Percentiles rank a stretch among this genome's conserved stretches.
phyloP scores from a whole-genome alignment of 768 basidiomycete genomes.

The Boletus coccyginus region DNA sequence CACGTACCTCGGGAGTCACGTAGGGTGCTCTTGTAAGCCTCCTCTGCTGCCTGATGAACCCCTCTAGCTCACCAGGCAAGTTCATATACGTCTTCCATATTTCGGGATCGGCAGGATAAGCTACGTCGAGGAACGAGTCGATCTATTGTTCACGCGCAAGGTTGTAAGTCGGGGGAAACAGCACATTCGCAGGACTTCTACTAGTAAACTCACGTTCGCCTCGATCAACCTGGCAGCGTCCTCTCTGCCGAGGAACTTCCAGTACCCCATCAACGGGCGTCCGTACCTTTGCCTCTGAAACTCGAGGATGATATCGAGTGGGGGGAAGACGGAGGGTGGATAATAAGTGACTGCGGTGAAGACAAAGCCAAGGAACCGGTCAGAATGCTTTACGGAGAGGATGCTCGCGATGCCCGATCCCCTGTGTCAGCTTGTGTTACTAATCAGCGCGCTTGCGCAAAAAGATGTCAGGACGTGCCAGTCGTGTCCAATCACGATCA shows the following conservation, averaged over 20 bases:
- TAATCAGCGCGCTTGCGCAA: neutral
- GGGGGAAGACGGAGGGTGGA: constrained; percentile 25
- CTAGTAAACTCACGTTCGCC: constrained; percentile 28
- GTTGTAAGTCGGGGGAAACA: neutral
- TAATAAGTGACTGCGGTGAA: constrained; percentile 37
- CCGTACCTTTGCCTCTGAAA: constrained; percentile 29
- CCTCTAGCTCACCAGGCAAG: constrained; percentile 33
- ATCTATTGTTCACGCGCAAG: constrained; percentile 20
- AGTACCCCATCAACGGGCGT: constrained; percentile 42
- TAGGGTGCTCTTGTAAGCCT: constrained; percentile 28
- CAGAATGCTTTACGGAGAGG: constrained; percentile 36
- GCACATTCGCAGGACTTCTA: no score
- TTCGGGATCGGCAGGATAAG: constrained; percentile 34
- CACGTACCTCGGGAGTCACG: constrained; percentile 32
- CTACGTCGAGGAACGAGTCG: constrained; percentile 38
- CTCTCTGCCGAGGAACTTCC: constrained; percentile 35
- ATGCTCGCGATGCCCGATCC: constrained; percentile 35
- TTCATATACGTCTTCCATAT: constrained; percentile 37
- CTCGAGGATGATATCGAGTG: constrained; percentile 27
- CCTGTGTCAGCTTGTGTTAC: constrained; percentile 23
- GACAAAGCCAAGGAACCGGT: constrained; percentile 40
- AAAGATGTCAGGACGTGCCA: constrained; percentile 25
- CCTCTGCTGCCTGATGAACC: constrained; percentile 24
- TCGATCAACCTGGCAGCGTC: constrained; percentile 33
- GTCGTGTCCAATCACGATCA: constrained; percentile 40